phyloP scores from a whole-genome alignment of 441 rosid species.

The Euphorbia celastroides region DNA sequence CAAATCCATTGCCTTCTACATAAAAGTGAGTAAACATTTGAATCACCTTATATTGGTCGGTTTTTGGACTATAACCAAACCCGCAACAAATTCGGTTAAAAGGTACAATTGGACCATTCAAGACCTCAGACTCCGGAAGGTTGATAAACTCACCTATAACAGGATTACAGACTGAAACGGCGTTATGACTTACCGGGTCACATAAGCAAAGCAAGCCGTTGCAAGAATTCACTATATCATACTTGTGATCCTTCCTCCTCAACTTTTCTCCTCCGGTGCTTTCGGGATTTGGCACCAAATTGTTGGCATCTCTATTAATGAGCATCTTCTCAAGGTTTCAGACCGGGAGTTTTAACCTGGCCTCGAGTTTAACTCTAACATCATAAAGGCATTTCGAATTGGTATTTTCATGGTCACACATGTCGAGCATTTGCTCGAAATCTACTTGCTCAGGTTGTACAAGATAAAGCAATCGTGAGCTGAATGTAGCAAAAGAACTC shows the following conservation, averaged over 20 bases:
- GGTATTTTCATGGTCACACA: neutral
- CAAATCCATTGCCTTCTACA: too few species aligned
- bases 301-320: neutral
- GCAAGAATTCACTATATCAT: neutral
- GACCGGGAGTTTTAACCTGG: conserved; percentile 7
- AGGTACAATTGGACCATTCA: too few species aligned
- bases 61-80: neutral
- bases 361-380: conserved; percentile 4
- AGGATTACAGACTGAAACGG: neutral
- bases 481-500: neutral
- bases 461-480: conserved; percentile 8
- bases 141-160: neutral
- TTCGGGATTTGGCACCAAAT: too few species aligned
- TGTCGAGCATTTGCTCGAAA: neutral
- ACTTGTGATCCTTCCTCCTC: neutral
- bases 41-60: neutral
- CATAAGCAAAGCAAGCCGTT: neutral
- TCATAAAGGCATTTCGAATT: neutral
- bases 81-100: neutral
- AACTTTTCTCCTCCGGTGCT: neutral
- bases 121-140: neutral
- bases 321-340: neutral
- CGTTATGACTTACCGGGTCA: neutral
- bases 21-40: neutral
- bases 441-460: neutral